These are phyloP conservation scores for Annulohypoxylon nitens DNA, from an alignment of 495 filamentous ascomycete species.

Conservation along the genomic window DNA sequence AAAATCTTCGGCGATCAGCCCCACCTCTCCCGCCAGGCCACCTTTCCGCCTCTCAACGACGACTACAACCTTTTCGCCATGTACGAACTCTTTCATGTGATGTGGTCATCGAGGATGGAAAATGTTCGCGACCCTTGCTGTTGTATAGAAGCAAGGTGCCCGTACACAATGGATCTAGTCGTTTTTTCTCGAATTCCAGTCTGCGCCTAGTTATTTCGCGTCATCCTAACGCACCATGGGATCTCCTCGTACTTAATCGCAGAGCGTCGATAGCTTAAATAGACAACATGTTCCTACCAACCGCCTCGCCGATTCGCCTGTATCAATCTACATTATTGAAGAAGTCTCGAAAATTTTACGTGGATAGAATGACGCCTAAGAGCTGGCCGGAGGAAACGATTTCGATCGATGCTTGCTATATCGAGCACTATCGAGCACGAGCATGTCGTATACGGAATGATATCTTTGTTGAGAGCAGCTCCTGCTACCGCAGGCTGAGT, in stretches of 20 bases:
- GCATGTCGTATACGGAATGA: not conserved
- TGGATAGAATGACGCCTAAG: not conserved
- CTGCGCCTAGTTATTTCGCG: constrained; percentile 1
- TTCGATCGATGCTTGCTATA: not conserved
- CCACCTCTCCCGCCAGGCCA: constrained; percentile 40
- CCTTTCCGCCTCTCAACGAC: constrained; percentile 33
- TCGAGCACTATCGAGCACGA: not conserved
- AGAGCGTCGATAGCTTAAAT: constrained; percentile 13
- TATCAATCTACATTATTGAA: not conserved
- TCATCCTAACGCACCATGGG: constrained; percentile 5
- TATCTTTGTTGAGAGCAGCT: not conserved
- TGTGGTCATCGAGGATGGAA: not conserved
- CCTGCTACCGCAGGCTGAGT: not conserved
- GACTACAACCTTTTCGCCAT: constrained; percentile 15
- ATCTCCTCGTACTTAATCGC: not conserved
- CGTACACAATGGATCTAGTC: not conserved
- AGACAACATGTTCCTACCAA: constrained; percentile 3
- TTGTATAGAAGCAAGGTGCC: not conserved
- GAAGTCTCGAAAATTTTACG: not conserved
- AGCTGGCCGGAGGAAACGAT: not conserved
- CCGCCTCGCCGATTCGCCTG: not conserved
- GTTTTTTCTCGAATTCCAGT: constrained; percentile 5
- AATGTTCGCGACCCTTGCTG: not conserved
- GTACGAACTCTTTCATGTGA: constrained; percentile 11
- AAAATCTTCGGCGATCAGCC: constrained; percentile 47